These are phyloP conservation scores for Botrytis hyacinthi DNA, from an alignment of 2,329 filamentous ascomycete genomes.

Conservation along the genomic window DNA sequence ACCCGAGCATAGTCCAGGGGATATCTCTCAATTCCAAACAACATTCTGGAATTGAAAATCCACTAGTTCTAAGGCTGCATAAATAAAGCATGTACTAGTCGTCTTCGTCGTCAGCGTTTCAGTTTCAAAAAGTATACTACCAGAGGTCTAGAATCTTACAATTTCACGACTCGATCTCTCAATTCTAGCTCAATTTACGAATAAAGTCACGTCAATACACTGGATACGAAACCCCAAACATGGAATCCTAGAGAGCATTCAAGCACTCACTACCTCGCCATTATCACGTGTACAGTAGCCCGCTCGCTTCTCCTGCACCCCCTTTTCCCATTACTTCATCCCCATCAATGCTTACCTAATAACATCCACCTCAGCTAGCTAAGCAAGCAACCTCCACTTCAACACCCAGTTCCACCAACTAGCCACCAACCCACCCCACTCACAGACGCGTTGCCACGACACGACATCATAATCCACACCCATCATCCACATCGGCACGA, in stretches of 20 bases:
- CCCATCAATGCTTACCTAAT: neutral
- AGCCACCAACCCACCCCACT: neutral
- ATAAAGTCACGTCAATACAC: neutral
- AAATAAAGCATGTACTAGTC: neutral
- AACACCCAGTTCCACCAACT: neutral
- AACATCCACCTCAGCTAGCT: too few species aligned
- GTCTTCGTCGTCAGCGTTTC: neutral
- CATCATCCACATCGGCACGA: neutral
- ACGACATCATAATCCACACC: neutral
- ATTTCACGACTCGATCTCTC: neutral
- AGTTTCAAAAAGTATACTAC: neutral
- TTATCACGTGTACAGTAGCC: neutral
- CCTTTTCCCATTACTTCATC: neutral
- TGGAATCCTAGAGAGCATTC: neutral
- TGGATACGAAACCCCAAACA: neutral
- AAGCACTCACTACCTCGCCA: neutral
- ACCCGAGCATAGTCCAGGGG: neutral
- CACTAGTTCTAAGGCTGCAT: neutral
- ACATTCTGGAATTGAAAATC: neutral
- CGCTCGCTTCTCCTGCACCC: neutral
- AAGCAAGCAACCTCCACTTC: neutral
- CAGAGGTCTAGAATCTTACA: neutral
- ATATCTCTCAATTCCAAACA: neutral
- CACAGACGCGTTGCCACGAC: conserved; percentile 3
- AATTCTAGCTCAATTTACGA: neutral